These are phyloP conservation scores for Arachis stenosperma DNA, from an alignment of 306 rosid species.

Conservation along the genomic window DNA sequence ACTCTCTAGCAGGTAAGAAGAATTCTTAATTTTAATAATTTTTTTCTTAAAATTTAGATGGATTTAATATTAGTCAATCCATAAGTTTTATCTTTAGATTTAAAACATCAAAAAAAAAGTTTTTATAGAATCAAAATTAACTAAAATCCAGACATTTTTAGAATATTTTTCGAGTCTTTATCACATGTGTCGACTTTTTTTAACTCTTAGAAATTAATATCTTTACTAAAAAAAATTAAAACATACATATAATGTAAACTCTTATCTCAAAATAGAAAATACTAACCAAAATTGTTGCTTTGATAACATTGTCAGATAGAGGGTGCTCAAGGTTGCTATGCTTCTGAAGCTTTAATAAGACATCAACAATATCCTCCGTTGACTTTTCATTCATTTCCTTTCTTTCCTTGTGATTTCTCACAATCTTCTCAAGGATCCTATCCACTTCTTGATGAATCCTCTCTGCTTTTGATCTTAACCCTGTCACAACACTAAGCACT, in stretches of 20 bases:
- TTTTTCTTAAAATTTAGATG: too few relatives aligned
- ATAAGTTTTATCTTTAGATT: too few relatives aligned
- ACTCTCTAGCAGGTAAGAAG: too few relatives aligned
- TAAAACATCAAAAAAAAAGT: too few relatives aligned
- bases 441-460: conserved; percentile 37
- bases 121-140: too few relatives aligned
- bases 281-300: conserved; percentile 45
- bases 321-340: conserved; percentile 42
- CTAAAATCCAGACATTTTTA: too few relatives aligned
- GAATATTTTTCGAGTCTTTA: too few relatives aligned
- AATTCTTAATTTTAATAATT: too few relatives aligned
- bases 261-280: background rate
- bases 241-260: background rate
- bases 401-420: conserved; percentile 30
- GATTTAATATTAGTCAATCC: too few relatives aligned
- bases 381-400: background rate
- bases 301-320: conserved; percentile 33
- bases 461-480: conserved; percentile 37
- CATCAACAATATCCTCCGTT: conserved; percentile 48
- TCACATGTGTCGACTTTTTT: too few relatives aligned
- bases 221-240: too few relatives aligned
- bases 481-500: conserved; percentile 36
- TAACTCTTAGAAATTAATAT: too few relatives aligned
- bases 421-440: conserved; percentile 41
- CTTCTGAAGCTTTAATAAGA: conserved; percentile 40